These are phyloP conservation scores for Colletotrichum cereale DNA, from an alignment of 2,329 filamentous ascomycete species.

Conservation along the genomic window DNA sequence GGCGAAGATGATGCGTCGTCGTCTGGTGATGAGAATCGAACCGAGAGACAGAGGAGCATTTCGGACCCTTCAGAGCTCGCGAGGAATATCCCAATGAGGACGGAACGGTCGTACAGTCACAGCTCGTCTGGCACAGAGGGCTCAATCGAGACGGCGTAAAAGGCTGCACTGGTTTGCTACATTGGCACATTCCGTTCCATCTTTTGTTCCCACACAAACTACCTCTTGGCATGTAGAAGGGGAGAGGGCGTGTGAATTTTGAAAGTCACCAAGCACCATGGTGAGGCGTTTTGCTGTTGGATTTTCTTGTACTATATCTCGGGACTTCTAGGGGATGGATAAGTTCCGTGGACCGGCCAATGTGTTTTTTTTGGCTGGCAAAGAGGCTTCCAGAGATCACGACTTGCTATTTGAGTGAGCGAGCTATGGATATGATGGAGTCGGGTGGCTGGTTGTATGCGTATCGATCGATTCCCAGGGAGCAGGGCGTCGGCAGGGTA, in stretches of 20 bases:
- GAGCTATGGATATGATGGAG: constrained; percentile 34
- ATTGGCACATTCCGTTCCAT: constrained; percentile 1
- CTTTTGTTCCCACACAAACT: background rate
- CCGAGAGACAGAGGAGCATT: constrained; percentile 69
- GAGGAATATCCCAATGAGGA: constrained; percentile 17
- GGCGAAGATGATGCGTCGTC: constrained; percentile 58
- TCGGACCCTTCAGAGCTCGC: constrained; percentile 49
- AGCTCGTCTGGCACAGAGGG: constrained; percentile 28
- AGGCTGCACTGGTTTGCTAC: background rate
- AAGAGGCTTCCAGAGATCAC: constrained; percentile 11
- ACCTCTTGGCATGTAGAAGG: constrained; percentile 17
- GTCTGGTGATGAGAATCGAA: constrained; percentile 62
- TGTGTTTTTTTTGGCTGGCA: constrained; percentile 22
- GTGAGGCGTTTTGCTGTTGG: constrained; percentile 37
- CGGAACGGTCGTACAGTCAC: constrained; percentile 27
- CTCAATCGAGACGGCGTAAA: constrained; percentile 27
- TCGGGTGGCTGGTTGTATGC: constrained; percentile 29
- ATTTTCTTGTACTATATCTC: constrained; percentile 40
- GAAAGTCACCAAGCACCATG: constrained; percentile 23
- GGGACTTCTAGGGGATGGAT: constrained; percentile 27
- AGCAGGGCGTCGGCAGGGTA: constrained; percentile 27
- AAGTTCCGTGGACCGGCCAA: constrained; percentile 15
- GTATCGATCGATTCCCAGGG: constrained; percentile 35
- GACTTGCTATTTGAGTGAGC: constrained; percentile 28
- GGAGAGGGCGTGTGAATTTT: background rate